These are phyloP conservation scores for Falciphora oryzae DNA, from an alignment of 2,329 filamentous ascomycete species.

Conservation along the genomic window DNA sequence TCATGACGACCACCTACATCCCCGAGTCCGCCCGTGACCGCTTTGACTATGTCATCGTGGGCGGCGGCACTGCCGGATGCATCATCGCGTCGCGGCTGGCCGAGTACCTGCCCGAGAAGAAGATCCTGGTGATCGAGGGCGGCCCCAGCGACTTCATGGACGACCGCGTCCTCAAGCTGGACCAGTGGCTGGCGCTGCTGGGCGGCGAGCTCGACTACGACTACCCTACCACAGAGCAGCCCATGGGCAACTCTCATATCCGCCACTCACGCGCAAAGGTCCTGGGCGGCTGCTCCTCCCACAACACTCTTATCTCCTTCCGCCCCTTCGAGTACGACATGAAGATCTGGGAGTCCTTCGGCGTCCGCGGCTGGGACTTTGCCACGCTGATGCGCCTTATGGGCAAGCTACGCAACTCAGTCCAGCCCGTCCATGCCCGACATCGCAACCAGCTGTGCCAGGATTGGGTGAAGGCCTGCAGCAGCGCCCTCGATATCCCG, in stretches of 20 bases:
- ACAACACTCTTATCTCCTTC: constrained; percentile 93
- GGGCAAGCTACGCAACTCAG: constrained; percentile 81
- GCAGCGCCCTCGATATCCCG: constrained; percentile 72
- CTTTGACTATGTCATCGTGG: constrained; percentile 82
- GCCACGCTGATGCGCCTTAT: constrained; percentile 75
- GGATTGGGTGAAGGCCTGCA: constrained; percentile 82
- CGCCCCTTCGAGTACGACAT: constrained; percentile 85
- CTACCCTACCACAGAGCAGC: constrained; percentile 84
- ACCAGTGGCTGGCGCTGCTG: constrained; percentile 79
- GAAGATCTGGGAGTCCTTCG: constrained; percentile 74
- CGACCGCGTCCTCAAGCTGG: constrained; percentile 77
- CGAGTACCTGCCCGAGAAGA: constrained; percentile 77
- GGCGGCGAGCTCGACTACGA: constrained; percentile 89
- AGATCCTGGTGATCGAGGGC: constrained; percentile 77
- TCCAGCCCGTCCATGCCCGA: constrained; percentile 78
- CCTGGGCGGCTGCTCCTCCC: constrained; percentile 84
- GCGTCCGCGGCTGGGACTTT: constrained; percentile 82
- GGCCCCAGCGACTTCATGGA: constrained; percentile 87
- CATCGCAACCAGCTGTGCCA: constrained; percentile 88
- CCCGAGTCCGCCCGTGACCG: constrained; percentile 56
- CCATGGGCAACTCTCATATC: constrained; percentile 85
- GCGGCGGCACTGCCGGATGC: constrained; percentile 81
- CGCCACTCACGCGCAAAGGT: constrained; percentile 90
- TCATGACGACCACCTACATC: constrained; percentile 64
- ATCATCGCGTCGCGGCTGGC: constrained; percentile 75